phyloP scores from a whole-genome alignment of 2,329 filamentous ascomycete species.

The Neofusicoccum kwambonambiense region DNA sequence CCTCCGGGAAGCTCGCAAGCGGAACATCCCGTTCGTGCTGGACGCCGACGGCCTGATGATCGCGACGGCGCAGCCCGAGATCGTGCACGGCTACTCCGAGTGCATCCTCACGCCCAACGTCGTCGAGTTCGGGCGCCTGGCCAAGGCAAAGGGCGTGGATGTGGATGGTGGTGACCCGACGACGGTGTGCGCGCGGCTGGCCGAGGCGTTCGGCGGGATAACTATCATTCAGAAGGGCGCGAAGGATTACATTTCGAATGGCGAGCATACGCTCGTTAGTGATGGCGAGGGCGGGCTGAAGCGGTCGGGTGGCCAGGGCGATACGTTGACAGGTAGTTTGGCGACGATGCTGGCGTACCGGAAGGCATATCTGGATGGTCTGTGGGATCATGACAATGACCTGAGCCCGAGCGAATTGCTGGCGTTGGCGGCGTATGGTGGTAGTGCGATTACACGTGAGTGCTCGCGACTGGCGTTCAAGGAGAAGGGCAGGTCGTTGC shows the following conservation, averaged over 20 bases:
- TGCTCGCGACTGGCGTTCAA: slow-evolving; percentile 84
- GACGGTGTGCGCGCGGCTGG: slow-evolving; percentile 66
- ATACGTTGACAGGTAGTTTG: slow-evolving; percentile 86
- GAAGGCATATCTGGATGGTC: slow-evolving; percentile 75
- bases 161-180: slow-evolving; percentile 51
- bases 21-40: slow-evolving; percentile 75
- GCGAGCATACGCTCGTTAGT: slow-evolving; percentile 69
- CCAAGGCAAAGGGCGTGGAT: slow-evolving; percentile 70
- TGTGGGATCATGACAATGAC: slow-evolving; percentile 66
- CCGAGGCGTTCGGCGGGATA: slow-evolving; percentile 77
- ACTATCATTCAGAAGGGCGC: slow-evolving; percentile 88
- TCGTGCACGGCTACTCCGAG: slow-evolving; percentile 76
- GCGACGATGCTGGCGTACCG: slow-evolving; percentile 89
- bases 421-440: slow-evolving; percentile 79
- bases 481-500: slow-evolving; percentile 81
- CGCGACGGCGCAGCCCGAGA: slow-evolving; percentile 70
- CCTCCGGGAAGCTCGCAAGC: slow-evolving; percentile 72
- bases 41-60: slow-evolving; percentile 87
- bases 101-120: slow-evolving; percentile 94
- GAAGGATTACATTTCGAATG: slow-evolving; percentile 81
- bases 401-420: slow-evolving; percentile 62
- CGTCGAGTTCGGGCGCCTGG: slow-evolving; percentile 83
- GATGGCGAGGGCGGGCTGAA: slow-evolving; percentile 82
- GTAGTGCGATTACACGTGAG: slow-evolving; percentile 83
- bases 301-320: slow-evolving; percentile 89